Conservation (phyloP, 2,329 filamentous ascomycete genomes). For the Paecilomyces variotii region DNA sequence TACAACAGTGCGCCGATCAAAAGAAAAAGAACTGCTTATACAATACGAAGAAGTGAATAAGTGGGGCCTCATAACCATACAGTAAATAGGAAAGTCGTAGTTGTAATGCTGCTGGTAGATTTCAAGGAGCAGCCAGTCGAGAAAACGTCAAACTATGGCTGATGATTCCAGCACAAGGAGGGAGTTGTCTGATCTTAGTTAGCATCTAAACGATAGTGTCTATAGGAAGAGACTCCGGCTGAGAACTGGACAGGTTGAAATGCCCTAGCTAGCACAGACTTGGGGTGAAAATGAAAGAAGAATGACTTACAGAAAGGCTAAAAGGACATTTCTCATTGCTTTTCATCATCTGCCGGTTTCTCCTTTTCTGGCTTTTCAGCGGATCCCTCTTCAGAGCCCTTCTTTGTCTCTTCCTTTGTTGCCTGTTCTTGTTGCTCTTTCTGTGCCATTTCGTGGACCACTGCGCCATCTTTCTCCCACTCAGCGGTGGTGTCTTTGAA, state of each 20-base stretch:
- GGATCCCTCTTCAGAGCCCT: conserved; percentile 15
- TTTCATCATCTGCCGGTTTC: conserved; percentile 1
- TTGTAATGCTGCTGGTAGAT: not conserved
- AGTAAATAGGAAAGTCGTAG: not conserved
- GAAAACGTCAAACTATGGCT: too few species aligned
- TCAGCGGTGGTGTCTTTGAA: conserved; percentile 70
- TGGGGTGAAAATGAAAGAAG: not conserved
- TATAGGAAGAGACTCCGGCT: not conserved
- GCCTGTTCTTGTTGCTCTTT: conserved; percentile 42
- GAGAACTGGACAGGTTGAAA: not conserved
- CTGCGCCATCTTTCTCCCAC: conserved; percentile 84
- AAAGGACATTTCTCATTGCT: conserved; percentile 5
- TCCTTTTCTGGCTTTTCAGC: conserved; percentile 13
- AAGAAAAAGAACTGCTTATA: not conserved
- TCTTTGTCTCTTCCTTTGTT: conserved; percentile 9
- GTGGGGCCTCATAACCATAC: not conserved
- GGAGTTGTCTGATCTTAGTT: conserved; percentile 9
- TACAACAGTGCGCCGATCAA: not conserved
- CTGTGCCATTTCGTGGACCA: conserved; percentile 61
- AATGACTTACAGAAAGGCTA: not conserved
- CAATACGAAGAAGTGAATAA: not conserved
- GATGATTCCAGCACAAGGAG: not conserved
- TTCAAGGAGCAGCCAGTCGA: not conserved
- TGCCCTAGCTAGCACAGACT: not conserved
- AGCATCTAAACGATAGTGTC: not conserved